Evolutionary conservation across 352 stramenopile genomes (phyloP), one percentile per base, ranked within the genome.

Genomic region (Phytophthora pistaciae): DNA sequence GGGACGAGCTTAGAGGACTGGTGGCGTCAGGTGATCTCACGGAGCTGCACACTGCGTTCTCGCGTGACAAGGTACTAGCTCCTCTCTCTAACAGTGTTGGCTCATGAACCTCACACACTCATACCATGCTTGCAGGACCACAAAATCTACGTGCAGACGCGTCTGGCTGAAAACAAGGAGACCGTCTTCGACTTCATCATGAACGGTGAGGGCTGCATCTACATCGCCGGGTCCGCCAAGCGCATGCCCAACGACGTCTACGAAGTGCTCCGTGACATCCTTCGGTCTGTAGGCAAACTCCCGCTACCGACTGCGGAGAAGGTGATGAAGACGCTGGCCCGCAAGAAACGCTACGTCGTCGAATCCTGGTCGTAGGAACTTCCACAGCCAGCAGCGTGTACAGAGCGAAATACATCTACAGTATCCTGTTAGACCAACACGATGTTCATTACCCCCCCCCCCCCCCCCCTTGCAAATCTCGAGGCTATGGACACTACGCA

Each of bases 61-160:
- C 93, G 10, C 90, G 94, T 27, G 91, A 98, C 42, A 86, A 96
- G 73, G 85, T 92, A 70, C 20, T 56, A 18, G 13, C 13, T 31
- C 3, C 27, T 60, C 11, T 18, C 42, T 21, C 5, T 11, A 50
- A 23, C 42, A 50, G 21, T 21, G 18, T 14, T 23, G n/a, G 42
- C 18, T 20, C 20, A 21, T 5, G 42, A 23, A 14, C 18, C 18
- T 48, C 18, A n/a, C 18, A 48, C 16, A 48, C 18, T 25, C 4
- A 7, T 49, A 18, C 0, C 6, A 56, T 46, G 20, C 18, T 23
- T 53, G 25, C 33, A 93, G 83, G 72, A 79, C 29, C 72, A 93
- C 60, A 98, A 98, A 74, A 85, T 98, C 7, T 98, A 98, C 74
- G 94, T 98, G 25, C 92, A 97, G 78, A 94, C 88, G 16, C 83